phyloP scores from a whole-genome alignment of 1,139 yeast species.

The Protomyces macrosporus region DNA sequence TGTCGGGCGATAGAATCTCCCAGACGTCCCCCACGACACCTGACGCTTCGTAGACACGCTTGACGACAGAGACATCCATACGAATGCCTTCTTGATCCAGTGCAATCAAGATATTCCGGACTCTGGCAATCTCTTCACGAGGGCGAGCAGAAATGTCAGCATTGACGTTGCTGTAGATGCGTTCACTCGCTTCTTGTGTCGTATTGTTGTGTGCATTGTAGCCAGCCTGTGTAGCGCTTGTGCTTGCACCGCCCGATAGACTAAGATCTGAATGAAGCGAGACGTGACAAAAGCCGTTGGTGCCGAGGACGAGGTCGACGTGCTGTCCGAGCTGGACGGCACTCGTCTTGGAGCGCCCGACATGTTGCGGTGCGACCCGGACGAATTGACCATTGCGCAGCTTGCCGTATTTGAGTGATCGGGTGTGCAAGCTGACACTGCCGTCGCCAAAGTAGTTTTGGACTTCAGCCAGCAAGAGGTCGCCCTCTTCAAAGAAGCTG shows the following conservation, averaged over 20 bases:
- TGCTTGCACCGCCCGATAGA: conserved; percentile 31
- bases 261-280: conserved; percentile 52
- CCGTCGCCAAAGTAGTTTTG: conserved; percentile 88
- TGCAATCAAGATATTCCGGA: conserved; percentile 76
- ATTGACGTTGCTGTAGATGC: conserved; percentile 86
- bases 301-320: conserved; percentile 83
- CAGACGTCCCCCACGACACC: conserved; percentile 71
- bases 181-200: conserved; percentile 94
- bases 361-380: conserved; percentile 71
- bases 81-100: conserved; percentile 78
- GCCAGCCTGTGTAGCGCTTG: conserved; percentile 35
- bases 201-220: conserved; percentile 65
- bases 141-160: conserved; percentile 58
- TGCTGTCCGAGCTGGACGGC: conserved; percentile 84
- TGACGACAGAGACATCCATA: conserved; percentile 72
- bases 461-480: conserved; percentile 84
- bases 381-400: conserved; percentile 83
- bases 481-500: conserved; percentile 91
- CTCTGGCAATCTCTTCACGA: conserved; percentile 73
- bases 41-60: conserved; percentile 84
- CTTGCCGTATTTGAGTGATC: conserved; percentile 92
- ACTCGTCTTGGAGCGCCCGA: conserved; percentile 81
- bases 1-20: conserved; percentile 65
- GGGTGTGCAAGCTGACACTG: conserved; percentile 86
- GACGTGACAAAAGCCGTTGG: conserved; percentile 91